These are phyloP conservation scores for Carex littledalei DNA, from an alignment of 176 grass and related monocot species.

Conservation along the genomic window DNA sequence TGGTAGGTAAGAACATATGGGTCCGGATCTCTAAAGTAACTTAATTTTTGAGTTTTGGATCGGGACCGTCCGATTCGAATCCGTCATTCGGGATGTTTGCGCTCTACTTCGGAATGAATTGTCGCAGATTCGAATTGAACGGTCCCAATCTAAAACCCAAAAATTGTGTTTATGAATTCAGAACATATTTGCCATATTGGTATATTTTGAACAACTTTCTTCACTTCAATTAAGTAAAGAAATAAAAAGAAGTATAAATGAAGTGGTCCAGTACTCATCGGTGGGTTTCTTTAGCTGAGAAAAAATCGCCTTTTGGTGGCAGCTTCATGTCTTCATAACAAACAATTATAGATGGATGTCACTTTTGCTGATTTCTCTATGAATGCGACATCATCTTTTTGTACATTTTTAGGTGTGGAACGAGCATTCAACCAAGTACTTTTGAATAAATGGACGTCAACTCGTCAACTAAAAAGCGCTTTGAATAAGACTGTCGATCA, in stretches of 20 bases:
- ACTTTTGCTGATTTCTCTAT: not conserved
- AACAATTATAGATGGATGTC: not conserved
- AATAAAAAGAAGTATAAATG: not conserved
- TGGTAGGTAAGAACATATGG: too few species aligned
- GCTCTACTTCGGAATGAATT: too few species aligned
- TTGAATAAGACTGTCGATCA: not conserved
- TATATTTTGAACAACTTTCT: not conserved
- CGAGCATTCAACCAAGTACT: not conserved
- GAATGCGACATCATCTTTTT: conserved; percentile 1
- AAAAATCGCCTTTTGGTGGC: not conserved
- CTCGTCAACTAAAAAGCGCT: not conserved
- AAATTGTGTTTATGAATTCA: too few species aligned
- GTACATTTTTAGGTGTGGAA: not conserved
- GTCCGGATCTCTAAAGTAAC: too few species aligned
- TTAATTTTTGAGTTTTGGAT: too few species aligned
- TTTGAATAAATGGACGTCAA: not conserved
- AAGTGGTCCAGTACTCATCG: not conserved
- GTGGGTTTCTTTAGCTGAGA: not conserved
- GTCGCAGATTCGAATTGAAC: too few species aligned
- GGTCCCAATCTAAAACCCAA: too few species aligned
- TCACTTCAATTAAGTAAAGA: not conserved
- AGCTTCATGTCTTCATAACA: not conserved
- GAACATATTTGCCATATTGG: too few species aligned
- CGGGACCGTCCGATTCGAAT: too few species aligned
- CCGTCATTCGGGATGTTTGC: too few species aligned